Percentiles rank a stretch among this genome's conserved stretches.
These are phyloP conservation scores for Fusarium penzigii DNA, from an alignment of 2,329 filamentous ascomycete species.

Conservation along the genomic window DNA sequence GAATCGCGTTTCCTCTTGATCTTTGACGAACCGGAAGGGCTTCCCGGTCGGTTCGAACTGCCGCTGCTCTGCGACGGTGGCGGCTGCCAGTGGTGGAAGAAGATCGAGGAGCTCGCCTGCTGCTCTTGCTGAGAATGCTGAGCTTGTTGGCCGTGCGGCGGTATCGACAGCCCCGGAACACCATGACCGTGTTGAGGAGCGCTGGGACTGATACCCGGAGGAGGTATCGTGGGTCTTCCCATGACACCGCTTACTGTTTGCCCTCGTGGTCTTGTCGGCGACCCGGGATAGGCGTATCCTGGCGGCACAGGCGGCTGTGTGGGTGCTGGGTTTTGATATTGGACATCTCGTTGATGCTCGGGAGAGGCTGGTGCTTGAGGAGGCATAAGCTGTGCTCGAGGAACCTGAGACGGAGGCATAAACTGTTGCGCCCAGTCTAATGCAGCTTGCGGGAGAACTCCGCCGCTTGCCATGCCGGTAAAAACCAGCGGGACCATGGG, in stretches of 20 bases:
- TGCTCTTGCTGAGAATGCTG: slow-evolving; percentile 58
- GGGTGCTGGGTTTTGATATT: slow-evolving; percentile 39
- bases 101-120: slow-evolving; percentile 70
- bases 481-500: slow-evolving; percentile 76
- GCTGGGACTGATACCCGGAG: slow-evolving; percentile 47
- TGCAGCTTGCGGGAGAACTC: slow-evolving; percentile 58
- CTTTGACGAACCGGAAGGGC: slow-evolving; percentile 72
- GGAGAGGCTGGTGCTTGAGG: slow-evolving; percentile 53
- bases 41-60: slow-evolving; percentile 66
- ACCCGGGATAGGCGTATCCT: slow-evolving; percentile 50
- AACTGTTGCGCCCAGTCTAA: slow-evolving; percentile 71
- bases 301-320: slow-evolving; percentile 38
- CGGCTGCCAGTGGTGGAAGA: slow-evolving; percentile 92
- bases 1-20: slow-evolving; percentile 49
- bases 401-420: slow-evolving; percentile 51
- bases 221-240: slow-evolving; percentile 39
- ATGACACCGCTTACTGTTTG: slow-evolving; percentile 48
- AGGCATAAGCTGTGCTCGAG: slow-evolving; percentile 52
- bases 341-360: slow-evolving; percentile 56
- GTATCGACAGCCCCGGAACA: slow-evolving; percentile 38
- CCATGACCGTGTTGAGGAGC: slow-evolving; percentile 38
- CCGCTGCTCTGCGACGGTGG: slow-evolving; percentile 65
- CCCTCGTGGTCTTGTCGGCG: slow-evolving; percentile 51
- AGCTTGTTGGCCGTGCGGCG: slow-evolving; percentile 54
- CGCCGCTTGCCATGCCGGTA: slow-evolving; percentile 65